phyloP scores from a whole-genome alignment of 2,329 filamentous ascomycete species.

The Blastomyces gilchristii region DNA sequence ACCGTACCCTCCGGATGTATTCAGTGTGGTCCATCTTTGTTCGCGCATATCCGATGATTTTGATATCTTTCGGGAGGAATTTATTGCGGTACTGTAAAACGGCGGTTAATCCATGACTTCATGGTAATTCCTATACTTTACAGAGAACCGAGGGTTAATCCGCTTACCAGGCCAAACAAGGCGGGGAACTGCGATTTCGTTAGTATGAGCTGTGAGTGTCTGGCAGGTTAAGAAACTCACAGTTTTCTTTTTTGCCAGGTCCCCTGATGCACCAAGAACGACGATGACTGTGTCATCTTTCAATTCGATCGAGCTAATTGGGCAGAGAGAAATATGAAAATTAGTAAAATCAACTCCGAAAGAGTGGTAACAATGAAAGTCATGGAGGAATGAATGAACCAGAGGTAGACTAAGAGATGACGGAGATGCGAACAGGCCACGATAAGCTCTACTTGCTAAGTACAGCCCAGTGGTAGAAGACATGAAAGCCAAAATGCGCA shows the following conservation, averaged over 20 bases:
- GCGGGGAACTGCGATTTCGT: conserved; percentile 65
- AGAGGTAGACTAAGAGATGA: background rate
- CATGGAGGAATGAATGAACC: background rate
- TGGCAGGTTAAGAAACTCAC: conserved; percentile 42
- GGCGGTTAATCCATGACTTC: conserved; percentile 12
- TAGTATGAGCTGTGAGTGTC: conserved; percentile 7
- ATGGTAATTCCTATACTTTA: background rate
- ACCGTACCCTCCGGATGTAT: conserved; percentile 87
- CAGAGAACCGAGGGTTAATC: conserved; percentile 5
- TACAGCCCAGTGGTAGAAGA: background rate
- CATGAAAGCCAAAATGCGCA: background rate
- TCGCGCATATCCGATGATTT: conserved; percentile 95
- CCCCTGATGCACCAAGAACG: conserved; percentile 91
- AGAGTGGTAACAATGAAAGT: background rate
- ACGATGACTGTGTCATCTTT: conserved; percentile 98
- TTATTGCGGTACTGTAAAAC: conserved; percentile 79
- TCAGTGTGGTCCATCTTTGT: conserved; percentile 99
- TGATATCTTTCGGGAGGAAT: conserved; percentile 91
- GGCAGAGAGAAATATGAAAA: background rate
- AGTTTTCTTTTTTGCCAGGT: conserved; percentile 99
- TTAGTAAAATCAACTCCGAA: background rate
- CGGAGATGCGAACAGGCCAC: background rate
- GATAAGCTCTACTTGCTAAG: background rate
- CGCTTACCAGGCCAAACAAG: conserved; percentile 87
- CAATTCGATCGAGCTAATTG: conserved; percentile 71